Conservation (phyloP, 2,329 filamentous ascomycete species). For the Alternaria sp. region DNA sequence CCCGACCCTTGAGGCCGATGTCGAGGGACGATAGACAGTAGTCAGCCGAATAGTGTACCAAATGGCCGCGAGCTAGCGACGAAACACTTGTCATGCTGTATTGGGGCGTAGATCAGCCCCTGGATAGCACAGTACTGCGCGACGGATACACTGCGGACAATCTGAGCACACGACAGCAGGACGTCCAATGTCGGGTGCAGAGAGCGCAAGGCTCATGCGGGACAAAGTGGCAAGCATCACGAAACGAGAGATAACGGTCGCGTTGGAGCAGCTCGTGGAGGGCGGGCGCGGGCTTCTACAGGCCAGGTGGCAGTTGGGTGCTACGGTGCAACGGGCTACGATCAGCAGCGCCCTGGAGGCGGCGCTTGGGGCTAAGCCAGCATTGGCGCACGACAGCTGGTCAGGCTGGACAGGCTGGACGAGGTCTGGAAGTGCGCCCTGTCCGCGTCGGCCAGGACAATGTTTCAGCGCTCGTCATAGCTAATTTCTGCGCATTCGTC, state of each 20-base stretch:
- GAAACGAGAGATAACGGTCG: slow-evolving; percentile 32
- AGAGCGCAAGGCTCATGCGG: neutral
- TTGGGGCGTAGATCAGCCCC: slow-evolving; percentile 32
- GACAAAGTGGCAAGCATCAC: slow-evolving; percentile 26
- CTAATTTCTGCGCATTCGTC: neutral
- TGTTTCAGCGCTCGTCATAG: slow-evolving; percentile 28
- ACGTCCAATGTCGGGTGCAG: neutral
- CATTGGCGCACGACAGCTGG: slow-evolving; percentile 29
- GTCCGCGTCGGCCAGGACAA: slow-evolving; percentile 11
- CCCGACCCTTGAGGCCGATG: slow-evolving; percentile 25
- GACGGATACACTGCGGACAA: slow-evolving; percentile 7
- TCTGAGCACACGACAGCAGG: slow-evolving; percentile 8
- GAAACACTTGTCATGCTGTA: slow-evolving; percentile 39
- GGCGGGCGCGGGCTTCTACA: slow-evolving; percentile 24
- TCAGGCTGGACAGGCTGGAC: neutral
- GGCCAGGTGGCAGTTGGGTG: slow-evolving; percentile 33
- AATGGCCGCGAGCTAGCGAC: slow-evolving; percentile 27
- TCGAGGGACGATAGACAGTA: slow-evolving; percentile 27
- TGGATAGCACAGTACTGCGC: slow-evolving; percentile 24
- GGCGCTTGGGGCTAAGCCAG: slow-evolving; percentile 25
- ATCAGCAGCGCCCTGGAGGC: slow-evolving; percentile 16
- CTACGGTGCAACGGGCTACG: slow-evolving; percentile 10
- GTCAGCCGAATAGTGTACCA: slow-evolving; percentile 7
- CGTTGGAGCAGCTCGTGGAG: slow-evolving; percentile 18
- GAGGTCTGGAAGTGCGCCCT: slow-evolving; percentile 11